phyloP scores from a whole-genome alignment of 306 rosid genomes.

The Amphicarpaea edgeworthii region DNA sequence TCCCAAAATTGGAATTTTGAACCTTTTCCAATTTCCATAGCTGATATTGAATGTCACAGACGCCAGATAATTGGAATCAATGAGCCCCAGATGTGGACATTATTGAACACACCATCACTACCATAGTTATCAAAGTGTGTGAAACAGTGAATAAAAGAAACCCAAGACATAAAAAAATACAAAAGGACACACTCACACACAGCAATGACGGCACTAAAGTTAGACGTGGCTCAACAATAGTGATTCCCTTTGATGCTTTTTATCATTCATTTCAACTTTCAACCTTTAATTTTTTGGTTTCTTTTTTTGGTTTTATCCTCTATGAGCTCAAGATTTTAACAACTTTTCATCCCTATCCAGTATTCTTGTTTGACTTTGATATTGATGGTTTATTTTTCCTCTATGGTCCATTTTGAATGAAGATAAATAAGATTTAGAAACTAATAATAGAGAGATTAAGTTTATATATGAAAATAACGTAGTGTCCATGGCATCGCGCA shows the following conservation, averaged over 20 bases:
- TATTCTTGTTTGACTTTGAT: slow-evolving; percentile 39
- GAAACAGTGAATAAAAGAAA: slow-evolving; percentile 29
- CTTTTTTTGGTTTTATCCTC: slow-evolving; percentile 21
- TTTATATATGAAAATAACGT: slow-evolving; percentile 35
- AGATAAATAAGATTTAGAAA: slow-evolving; percentile 10
- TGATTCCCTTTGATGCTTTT: slow-evolving; percentile 32
- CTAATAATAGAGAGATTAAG: neutral
- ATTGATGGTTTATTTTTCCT: slow-evolving; percentile 26
- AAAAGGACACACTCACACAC: neutral
- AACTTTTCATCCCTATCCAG: slow-evolving; percentile 39
- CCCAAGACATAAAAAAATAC: neutral
- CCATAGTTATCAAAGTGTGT: slow-evolving; percentile 11
- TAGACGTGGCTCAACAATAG: slow-evolving; percentile 45
- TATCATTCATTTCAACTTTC: slow-evolving; percentile 36
- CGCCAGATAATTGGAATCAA: slow-evolving; percentile 53
- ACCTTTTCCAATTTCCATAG: neutral
- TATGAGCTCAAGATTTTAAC: slow-evolving; percentile 18
- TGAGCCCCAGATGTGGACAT: slow-evolving; percentile 35
- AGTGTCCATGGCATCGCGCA: slow-evolving; percentile 43
- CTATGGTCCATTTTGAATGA: slow-evolving; percentile 11
- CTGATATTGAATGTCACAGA: slow-evolving; percentile 37
- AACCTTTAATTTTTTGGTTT: slow-evolving; percentile 6
- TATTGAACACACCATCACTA: slow-evolving; percentile 15
- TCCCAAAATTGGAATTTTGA: slow-evolving; percentile 38
- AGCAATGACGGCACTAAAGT: slow-evolving; percentile 52